Conservation (phyloP, 306 rosid species). For the Vigna reflexopilosa region DNA sequence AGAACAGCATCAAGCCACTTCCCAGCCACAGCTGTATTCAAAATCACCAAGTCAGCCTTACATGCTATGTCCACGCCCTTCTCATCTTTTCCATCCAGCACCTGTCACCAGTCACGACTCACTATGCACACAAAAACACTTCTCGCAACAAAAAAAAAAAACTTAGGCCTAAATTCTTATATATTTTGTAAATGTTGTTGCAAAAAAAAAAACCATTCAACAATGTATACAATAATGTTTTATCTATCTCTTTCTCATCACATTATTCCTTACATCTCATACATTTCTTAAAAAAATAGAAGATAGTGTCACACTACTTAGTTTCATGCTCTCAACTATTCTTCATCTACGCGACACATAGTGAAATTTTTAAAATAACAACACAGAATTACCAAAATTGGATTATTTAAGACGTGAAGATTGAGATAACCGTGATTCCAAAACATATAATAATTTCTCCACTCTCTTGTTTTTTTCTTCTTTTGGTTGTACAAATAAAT, state of each 20-base stretch:
- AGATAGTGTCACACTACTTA: no score
- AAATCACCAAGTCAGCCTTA: constrained; percentile 82
- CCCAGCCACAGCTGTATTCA: constrained; percentile 97
- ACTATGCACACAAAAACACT: not conserved
- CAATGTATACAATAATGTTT: no score
- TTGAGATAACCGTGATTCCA: not conserved
- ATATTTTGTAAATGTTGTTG: not conserved
- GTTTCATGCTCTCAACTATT: no score
- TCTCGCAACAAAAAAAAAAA: not conserved
- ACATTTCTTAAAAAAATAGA: no score
- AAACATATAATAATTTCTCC: not conserved
- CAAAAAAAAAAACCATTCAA: no score
- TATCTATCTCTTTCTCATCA: no score
- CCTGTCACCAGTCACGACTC: constrained; percentile 51
- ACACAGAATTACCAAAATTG: not conserved
- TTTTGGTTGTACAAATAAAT: not conserved
- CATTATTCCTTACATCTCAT: no score
- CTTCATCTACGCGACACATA: no score
- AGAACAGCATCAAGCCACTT: constrained; percentile 94
- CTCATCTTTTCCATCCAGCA: constrained; percentile 73
- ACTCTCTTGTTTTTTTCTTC: not conserved
- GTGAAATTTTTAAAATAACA: no score
- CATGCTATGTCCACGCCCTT: constrained; percentile 75
- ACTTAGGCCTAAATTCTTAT: not conserved
- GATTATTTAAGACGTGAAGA: not conserved